Evolutionary conservation across 2,329 filamentous ascomycete genomes (phyloP).

Genomic region (Aureobasidium sp.): DNA sequence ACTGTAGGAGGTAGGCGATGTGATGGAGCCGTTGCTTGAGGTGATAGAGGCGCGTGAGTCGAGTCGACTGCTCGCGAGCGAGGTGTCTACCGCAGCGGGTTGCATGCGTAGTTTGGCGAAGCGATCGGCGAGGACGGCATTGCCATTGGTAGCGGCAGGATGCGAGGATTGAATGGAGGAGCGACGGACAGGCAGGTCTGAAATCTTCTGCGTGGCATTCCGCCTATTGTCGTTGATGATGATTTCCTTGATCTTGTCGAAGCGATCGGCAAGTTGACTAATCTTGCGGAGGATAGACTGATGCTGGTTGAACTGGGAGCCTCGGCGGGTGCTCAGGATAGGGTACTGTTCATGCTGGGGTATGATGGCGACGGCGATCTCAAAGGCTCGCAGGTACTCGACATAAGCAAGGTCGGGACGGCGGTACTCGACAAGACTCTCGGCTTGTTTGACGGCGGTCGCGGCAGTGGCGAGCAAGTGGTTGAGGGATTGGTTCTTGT

Average conservation of each 20-base stretch:
- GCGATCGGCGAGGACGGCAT: slow-evolving; percentile 36
- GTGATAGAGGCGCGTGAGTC: slow-evolving; percentile 23
- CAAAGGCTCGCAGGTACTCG: slow-evolving; percentile 74
- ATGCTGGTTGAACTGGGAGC: neutral
- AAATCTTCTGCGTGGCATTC: slow-evolving; percentile 47
- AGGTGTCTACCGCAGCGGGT: slow-evolving; percentile 15
- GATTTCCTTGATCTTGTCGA: slow-evolving; percentile 41
- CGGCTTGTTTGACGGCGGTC: slow-evolving; percentile 41
- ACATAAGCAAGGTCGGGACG: slow-evolving; percentile 68
- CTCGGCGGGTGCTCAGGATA: neutral
- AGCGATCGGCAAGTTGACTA: slow-evolving; percentile 32
- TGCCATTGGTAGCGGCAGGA: slow-evolving; percentile 23
- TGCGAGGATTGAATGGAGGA: slow-evolving; percentile 7
- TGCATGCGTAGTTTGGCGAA: slow-evolving; percentile 24
- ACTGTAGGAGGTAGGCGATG: slow-evolving; percentile 21
- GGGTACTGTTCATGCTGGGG: slow-evolving; percentile 67
- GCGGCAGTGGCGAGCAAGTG: slow-evolving; percentile 35
- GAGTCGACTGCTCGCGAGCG: slow-evolving; percentile 15
- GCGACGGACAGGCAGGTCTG: slow-evolving; percentile 16
- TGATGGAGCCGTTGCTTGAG: slow-evolving; percentile 28
- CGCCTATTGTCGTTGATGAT: slow-evolving; percentile 45
- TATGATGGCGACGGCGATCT: slow-evolving; percentile 69
- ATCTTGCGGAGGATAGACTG: slow-evolving; percentile 26
- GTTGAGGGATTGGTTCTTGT: slow-evolving; percentile 21
- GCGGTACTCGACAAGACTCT: slow-evolving; percentile 53